A percentile compares a stretch with the other conserved stretches of the same genome.
Evolutionary conservation across 1,284 basidiomycete species (phyloP).

Genomic region (Ganoderma boninense): DNA sequence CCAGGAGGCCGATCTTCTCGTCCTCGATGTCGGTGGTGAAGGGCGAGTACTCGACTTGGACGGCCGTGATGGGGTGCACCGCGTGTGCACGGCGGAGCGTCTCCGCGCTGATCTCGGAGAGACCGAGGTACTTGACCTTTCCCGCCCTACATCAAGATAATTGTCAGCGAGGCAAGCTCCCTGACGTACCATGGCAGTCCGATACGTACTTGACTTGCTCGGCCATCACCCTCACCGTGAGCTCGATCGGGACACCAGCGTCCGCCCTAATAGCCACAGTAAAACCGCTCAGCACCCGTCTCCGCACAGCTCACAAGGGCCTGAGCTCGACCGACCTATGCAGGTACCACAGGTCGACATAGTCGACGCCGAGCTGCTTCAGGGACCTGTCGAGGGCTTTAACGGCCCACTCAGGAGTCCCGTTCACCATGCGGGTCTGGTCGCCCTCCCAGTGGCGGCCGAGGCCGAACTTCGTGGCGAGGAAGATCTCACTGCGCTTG

Average conservation of each 20-base stretch:
- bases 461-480: slow-evolving; percentile 56
- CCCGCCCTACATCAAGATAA: slow-evolving; percentile 49
- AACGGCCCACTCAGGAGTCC: slow-evolving; percentile 38
- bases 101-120: slow-evolving; percentile 65
- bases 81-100: slow-evolving; percentile 71
- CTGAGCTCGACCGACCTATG: slow-evolving; percentile 32
- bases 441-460: slow-evolving; percentile 32
- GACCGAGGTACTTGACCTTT: slow-evolving; percentile 68
- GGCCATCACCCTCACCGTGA: slow-evolving; percentile 43
- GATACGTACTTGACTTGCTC: slow-evolving; percentile 39
- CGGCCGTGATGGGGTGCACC: slow-evolving; percentile 65
- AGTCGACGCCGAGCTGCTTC: slow-evolving; percentile 44
- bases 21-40: slow-evolving; percentile 64
- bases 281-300: too few relatives aligned
- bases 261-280: slow-evolving; percentile 27
- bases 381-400: slow-evolving; percentile 43
- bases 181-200: too few relatives aligned
- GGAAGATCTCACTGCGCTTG: slow-evolving; percentile 51
- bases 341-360: slow-evolving; percentile 48
- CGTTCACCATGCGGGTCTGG: slow-evolving; percentile 32
- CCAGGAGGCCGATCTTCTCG: slow-evolving; percentile 54
- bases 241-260: slow-evolving; percentile 39
- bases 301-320: slow-evolving; percentile 10
- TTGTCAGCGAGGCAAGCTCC: too few relatives aligned
- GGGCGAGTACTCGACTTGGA: slow-evolving; percentile 73